Evolutionary conservation across 495 filamentous ascomycete species (phyloP).

Genomic region (Tetracladium setigerum): DNA sequence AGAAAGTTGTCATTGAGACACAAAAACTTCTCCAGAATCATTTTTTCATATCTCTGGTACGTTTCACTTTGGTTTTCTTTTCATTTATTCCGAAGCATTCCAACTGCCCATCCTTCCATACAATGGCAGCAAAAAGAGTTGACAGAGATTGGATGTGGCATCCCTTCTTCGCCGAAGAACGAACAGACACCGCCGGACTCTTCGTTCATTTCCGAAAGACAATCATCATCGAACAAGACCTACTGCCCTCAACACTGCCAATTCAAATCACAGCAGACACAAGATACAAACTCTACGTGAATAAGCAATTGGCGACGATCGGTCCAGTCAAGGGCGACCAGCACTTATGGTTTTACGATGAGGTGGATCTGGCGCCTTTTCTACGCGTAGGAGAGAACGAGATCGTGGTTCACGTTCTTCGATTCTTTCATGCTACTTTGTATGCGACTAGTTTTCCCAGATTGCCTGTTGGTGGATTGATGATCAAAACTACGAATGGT

Average conservation of each 20-base stretch:
- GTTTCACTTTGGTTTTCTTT: too few species aligned
- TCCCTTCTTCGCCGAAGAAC: not conserved
- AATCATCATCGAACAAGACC: not conserved
- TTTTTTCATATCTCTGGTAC: too few species aligned
- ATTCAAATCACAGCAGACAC: slow-evolving; percentile 1
- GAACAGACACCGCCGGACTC: not conserved
- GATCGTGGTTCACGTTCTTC: not conserved
- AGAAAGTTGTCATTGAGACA: too few species aligned
- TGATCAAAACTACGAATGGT: not conserved
- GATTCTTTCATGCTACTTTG: not conserved
- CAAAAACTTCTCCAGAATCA: too few species aligned
- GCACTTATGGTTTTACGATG: slow-evolving; percentile 5
- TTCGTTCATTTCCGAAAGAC: slow-evolving; percentile 10
- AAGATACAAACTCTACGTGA: slow-evolving; percentile 5
- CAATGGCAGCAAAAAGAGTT: not conserved
- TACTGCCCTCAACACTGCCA: too few species aligned
- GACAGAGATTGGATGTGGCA: not conserved
- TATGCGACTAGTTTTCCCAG: not conserved
- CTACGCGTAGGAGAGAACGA: not conserved
- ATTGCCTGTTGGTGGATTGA: not conserved
- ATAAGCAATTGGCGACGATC: not conserved
- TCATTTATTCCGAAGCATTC: too few species aligned
- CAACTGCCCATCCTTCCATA: too few species aligned
- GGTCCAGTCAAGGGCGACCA: slow-evolving; percentile 6
- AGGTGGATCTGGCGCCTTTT: not conserved